Evolutionary conservation across 1,284 basidiomycete genomes (phyloP), one percentile per base, ranked within the genome.

Genomic region (Chiua sp.): DNA sequence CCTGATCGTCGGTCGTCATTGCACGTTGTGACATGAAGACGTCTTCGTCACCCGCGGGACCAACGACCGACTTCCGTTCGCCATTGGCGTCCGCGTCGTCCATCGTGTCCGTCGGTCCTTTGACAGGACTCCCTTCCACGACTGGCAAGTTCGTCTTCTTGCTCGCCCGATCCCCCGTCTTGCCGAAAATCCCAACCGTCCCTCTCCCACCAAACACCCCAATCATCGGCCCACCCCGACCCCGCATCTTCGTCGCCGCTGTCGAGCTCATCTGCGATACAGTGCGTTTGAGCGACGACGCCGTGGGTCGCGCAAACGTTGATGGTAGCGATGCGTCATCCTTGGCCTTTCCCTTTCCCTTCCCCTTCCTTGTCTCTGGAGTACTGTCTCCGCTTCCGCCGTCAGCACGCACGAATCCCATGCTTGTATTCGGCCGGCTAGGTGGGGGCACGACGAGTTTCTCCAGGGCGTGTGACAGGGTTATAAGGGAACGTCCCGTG

Each of bases 361-460:
- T 70, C 22, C 59, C 64, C 26, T 59, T 62, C 0, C 46, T 7
- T 6, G 56, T 32, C 18, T 61, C 68, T 33, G 71, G 64, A 48
- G 66, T 62, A 63, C 65, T 50, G 15, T 60, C 59, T 8, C 61
- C 59, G 23, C 57, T 71, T 64, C 13, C 59, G 50, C 51, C 65
- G 1, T 64, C 65, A 16, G 5, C 20, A 72, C 55, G 77, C 68
- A 67, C 82, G 67, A 90, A 88, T 33, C 87, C 88, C 75, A 90
- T 75, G 60, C 85, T 87, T 2, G 87, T 88, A 58, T 79, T 88
- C 2, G 88, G 87, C 47, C 88, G 72, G 26, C 77, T 77, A 5
- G 87, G 88, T 2, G 85, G 78, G 0, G 85, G 86, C 68, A 81
- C 82, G 42, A 80, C 79, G n/a, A 91, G 76, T 65, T 84, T 87